Evolutionary conservation across 805 yeast genomes (phyloP), one percentile per base, ranked within the genome.

Genomic region (Candida methanosorbosa): DNA sequence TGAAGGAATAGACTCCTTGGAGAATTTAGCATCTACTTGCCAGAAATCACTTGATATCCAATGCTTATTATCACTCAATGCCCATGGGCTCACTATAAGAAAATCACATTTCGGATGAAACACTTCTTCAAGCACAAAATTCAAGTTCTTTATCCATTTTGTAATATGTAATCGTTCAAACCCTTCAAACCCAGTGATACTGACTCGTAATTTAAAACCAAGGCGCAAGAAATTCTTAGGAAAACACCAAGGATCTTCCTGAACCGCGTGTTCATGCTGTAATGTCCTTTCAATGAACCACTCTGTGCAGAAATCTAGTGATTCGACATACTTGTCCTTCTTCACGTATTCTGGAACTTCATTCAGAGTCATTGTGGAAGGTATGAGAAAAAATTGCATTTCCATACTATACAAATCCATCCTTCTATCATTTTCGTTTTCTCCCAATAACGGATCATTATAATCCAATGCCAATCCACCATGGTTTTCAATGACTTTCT

Each of bases 101-200:
- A 80, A 48, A 44, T 81, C 81, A 27, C 81, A 59, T 9, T 61
- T 56, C 5, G 63, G 47, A 4, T 70, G 68, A 36, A 84, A 59
- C 2, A 68, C 59, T 0, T 68, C 72, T 31, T 66, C 58, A 35
- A 67, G 64, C 27, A 62, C 60, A 34, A 79, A 72, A 18, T 80
- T 77, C 18, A 81, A 46, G 20, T 68, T 49, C 15, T 60, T 47
- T 8, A 85, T 63, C 29, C 90, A 63, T 48, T 81, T 81, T 8
- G 71, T 74, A 4, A 52, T 29, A 33, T 56, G 61, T 4, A 49
- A 35, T 17, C 42, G 43, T 30, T 56, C 61, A 15, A 56, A 35
- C 2, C 56, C 58, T 13, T 25, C 34, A 30, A 56, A 56, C 14
- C 61, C 61, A 0, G 60, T 48, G 4, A 53, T 38, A 25, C 49